Base-by-base conservation (phyloP, 208 protist genomes). In the Kentomonas sorsogonicus region DNA sequence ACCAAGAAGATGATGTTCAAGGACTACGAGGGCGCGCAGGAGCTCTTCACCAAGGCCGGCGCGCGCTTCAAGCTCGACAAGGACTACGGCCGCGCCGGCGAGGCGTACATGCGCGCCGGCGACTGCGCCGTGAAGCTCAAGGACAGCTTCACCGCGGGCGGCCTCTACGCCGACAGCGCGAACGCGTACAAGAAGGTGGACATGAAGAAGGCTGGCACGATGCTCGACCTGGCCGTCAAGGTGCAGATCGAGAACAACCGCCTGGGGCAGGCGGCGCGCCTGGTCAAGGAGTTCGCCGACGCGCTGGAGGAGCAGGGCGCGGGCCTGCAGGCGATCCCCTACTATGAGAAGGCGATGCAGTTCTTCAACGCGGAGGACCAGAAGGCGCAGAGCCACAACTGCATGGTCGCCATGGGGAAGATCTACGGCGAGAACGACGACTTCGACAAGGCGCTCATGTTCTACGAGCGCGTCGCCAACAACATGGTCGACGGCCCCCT, bases 361-460 rank as follows among this genome's bases (percentile, higher is more conserved):
- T 96, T 84, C 75, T 96, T 89, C 63, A 62, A 72, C 30, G 84
- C 77, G 0, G 86, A 96, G 46, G 76, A 95, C 60, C 68, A 83
- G 48, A 83, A 88, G 30, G 63, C 63, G 39, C 79, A 85, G 72
- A 64, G 69, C 22, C 71, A 93, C 53, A 82, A 74, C 55, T 96
- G 91, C 44, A 87, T 81, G 54, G 65, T 82, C n/a, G 79, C 82
- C 33, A 81, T 92, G 58, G 91, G 71, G 16, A 79, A 90, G 25
- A 83, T 93, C 41, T 86, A 83, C 61, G 85, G 75, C 36, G 72
- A 83, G 45, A 74, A 83, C 25, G 81, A 89, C 55, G 53, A 80
- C 29, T 96, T 82, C 66, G 84, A 85, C 40, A 79, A 91, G 64
- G 72, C 86, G 10, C 66, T 94, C 53, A 72, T 74, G 59, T 77